Conservation (phyloP, 202 grass and related monocot species). For the Thinopyrum obtusiflorum region DNA sequence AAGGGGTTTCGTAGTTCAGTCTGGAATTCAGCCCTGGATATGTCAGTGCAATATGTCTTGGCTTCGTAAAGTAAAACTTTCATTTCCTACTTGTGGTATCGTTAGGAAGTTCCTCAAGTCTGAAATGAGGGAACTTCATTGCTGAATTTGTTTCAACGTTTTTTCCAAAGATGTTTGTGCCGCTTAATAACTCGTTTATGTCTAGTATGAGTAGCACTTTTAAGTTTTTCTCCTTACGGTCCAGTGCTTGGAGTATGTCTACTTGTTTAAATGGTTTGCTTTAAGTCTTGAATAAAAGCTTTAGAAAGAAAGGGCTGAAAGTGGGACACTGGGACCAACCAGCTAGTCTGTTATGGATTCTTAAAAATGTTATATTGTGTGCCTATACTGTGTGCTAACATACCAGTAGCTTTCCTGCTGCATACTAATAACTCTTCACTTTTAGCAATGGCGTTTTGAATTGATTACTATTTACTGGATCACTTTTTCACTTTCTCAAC, state of each 20-base stretch:
- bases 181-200: neutral
- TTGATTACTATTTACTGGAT: neutral
- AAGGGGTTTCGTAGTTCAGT: too few relatives aligned
- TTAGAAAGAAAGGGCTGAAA: neutral
- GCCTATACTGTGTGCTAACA: neutral
- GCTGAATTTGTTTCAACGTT: neutral
- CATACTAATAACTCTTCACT: neutral
- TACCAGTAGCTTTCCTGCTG: neutral
- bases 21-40: too few relatives aligned
- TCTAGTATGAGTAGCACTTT: neutral
- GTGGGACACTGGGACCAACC: neutral
- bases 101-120: conserved; percentile 11
- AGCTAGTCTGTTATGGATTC: neutral
- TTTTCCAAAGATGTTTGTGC: neutral
- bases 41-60: too few relatives aligned
- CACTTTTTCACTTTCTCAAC: neutral
- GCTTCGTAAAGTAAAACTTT: conserved; percentile 36
- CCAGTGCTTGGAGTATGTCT: neutral
- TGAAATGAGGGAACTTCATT: conserved; percentile 26
- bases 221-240: neutral
- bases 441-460: neutral
- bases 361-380: neutral
- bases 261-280: neutral
- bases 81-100: neutral
- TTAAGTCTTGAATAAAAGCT: neutral